Base-by-base conservation (phyloP, 208 protist species). In the Trypanosoma cruzi region DNA sequence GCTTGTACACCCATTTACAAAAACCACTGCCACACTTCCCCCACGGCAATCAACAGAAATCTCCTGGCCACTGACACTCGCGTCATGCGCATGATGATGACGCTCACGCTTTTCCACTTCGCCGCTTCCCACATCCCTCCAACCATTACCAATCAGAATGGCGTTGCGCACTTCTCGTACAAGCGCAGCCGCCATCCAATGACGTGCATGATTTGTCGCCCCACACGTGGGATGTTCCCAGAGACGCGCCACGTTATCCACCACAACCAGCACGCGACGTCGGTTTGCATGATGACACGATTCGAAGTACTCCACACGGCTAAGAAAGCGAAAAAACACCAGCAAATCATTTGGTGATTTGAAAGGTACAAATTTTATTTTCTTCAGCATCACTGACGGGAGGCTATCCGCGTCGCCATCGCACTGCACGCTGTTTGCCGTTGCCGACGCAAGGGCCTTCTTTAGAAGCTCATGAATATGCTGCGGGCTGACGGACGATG, bases 181-280 rank as follows among this genome's bases (percentile, higher is more conserved):
- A 31, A 74, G 54, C 48, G 57, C 59, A 22, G 69, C 69, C 16
- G 69, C 69, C 32, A 68, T 57, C 59, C 61, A 74, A 57, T 74
- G 59, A 13, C 69, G 69, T 42, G 69, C 48, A 29, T 74, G 69
- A 26, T n/a, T 44, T 36, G 16, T 62, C 26, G 29, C 53, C 18
- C 59, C 49, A 52, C 57, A 67, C n/a, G 20, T 36, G 13, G 59
- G 60, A 32, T 66, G 29, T 2, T 68, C 61, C 69, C 69, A 74
- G 26, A 74, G 61, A 18, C 69, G 50, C 16, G 69, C 55, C 24
- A 68, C 10, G 42, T 54, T 66, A 54, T 74, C 69, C 13, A 74
- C 37, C 18, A 63, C 40, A 48, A 74, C 29, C 26, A 74, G 31
- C 24, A 68, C 52, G 31, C 69, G 60, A 31, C 69, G 68, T 44